Evolutionary conservation across 2,329 filamentous ascomycete species (phyloP), one percentile per base, ranked within the genome.

Genomic region (Aspergillus transmontanensis): DNA sequence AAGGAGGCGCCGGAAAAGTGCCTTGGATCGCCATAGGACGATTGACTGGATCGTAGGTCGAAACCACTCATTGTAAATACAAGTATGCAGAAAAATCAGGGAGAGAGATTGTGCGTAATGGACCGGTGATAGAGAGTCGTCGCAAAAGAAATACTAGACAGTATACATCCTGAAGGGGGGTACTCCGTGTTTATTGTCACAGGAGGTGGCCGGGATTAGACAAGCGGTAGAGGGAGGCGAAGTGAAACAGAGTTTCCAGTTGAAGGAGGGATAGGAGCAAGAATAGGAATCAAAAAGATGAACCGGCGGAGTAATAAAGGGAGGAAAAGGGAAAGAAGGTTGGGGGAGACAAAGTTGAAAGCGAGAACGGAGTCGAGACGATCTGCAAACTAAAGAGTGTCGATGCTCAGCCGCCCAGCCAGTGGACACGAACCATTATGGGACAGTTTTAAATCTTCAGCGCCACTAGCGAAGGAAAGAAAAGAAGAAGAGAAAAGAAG

Each of bases 11-110:
- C 72, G 7, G 78, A 76, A 7, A 73, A 72, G 63, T 79, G 78
- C 63, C 74, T 73, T 28, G 77, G 74, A 63, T 80, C 76, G 64
- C 76, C 78, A 63, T 80, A 80, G 23, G 78, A 80, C 45, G 78
- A 80, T 61, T 70, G 69, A 60, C 78, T 80, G 41, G 77, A 79
- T 50, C 76, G 75, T 36, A 76, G 66, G 61, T 78, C 79, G 41
- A 68, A 66, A 60, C 73, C 67, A 58, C 73, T 76, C 75, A 78
- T 79, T 64, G 63, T 73, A 67, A 57, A 63, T 23, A 39, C 10
- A 46, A 43, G 45, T 46, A 55, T 26, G 16, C 34, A 54, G 19
- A 59, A 14, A 60, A 30, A 14, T 23, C 14, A 36, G 57, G 41
- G 56, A 61, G 58, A 23, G 56, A 55, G 58, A 43, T 57, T 41